These are phyloP conservation scores for Aspergillus caelatus DNA, from an alignment of 2,329 filamentous ascomycete genomes.

Conservation along the genomic window DNA sequence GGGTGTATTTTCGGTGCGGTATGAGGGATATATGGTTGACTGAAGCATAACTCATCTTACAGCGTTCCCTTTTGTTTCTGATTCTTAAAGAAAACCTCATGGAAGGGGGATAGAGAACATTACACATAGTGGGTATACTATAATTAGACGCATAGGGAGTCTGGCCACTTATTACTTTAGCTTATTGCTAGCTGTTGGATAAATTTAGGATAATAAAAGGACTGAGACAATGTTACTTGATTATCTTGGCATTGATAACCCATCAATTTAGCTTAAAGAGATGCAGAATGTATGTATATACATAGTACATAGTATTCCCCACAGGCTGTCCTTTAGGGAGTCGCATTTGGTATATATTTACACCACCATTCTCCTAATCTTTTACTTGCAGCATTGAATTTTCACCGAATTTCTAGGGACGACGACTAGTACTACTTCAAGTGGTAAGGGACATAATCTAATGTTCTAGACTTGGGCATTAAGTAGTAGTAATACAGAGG, in stretches of 20 bases:
- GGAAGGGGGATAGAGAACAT: neutral
- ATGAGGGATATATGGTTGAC: neutral
- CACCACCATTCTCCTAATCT: neutral
- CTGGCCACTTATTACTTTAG: neutral
- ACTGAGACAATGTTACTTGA: slow-evolving; percentile 1
- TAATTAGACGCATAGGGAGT: neutral
- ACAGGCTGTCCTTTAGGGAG: neutral
- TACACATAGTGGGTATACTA: neutral
- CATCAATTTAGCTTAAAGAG: neutral
- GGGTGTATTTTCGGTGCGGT: neutral
- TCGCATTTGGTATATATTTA: neutral
- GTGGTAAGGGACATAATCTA: neutral
- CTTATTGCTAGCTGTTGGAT: neutral
- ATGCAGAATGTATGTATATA: neutral
- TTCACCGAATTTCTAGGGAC: neutral
- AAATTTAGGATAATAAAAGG: slow-evolving; percentile 1
- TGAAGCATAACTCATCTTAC: neutral
- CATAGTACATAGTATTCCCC: neutral
- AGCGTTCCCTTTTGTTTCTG: neutral
- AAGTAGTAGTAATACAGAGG: neutral
- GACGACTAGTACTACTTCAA: neutral
- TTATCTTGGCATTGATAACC: neutral
- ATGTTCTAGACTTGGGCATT: neutral
- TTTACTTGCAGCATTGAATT: neutral
- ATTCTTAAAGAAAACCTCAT: neutral